A percentile compares a stretch with the other conserved stretches of the same genome.
These are phyloP conservation scores for Eimeria praecox DNA, from an alignment of 169 alveolate genomes.

Conservation along the genomic window DNA sequence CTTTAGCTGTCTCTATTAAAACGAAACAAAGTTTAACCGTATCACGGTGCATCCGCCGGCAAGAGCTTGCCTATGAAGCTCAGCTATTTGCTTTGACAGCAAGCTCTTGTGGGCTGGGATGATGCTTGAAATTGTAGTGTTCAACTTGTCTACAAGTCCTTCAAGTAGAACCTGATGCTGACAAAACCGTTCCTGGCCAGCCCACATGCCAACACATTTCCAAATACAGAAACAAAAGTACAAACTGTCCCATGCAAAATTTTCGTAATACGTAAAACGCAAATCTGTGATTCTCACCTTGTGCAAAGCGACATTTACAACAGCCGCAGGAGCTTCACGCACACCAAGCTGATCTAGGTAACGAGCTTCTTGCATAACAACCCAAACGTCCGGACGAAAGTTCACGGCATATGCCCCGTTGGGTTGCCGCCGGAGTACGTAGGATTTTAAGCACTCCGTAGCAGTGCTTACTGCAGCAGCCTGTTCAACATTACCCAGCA, in stretches of 20 bases:
- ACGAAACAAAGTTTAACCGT: neutral
- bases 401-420: conserved; percentile 90
- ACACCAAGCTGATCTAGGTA: conserved; percentile 93
- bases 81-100: conserved; percentile 57
- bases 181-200: conserved; percentile 60
- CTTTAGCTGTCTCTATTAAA: neutral
- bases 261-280: neutral
- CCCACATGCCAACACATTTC: neutral
- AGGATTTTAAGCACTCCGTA: conserved; percentile 59
- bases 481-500: conserved; percentile 26
- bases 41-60: neutral
- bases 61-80: conserved; percentile 66
- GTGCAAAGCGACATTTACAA: conserved; percentile 95
- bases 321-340: conserved; percentile 93
- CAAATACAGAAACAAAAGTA: neutral
- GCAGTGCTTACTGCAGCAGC: conserved; percentile 58
- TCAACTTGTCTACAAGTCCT: conserved; percentile 67
- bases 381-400: conserved; percentile 92
- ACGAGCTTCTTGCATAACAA: conserved; percentile 95
- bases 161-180: conserved; percentile 67
- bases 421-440: conserved; percentile 69
- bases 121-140: conserved; percentile 52
- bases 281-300: conserved; percentile 87
- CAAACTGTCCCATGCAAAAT: neutral
- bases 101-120: conserved; percentile 49